Evolutionary conservation across 805 yeast genomes (phyloP).

Genomic region (Wickerhamiella siamensis): DNA sequence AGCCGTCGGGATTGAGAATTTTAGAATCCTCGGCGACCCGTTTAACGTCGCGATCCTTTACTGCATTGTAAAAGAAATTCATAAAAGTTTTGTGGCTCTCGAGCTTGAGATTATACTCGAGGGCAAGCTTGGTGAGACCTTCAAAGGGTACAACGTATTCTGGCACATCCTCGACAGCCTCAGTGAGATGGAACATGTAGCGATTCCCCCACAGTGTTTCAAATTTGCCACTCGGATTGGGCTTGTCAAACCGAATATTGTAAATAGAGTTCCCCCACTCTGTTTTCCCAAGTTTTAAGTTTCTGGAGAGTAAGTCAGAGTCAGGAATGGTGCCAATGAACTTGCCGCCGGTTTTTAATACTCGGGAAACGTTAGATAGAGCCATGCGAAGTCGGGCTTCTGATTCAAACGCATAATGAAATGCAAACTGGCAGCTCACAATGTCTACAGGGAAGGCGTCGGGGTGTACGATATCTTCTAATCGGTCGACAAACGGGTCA

Average conservation of each 20-base stretch:
- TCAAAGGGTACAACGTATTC: slow-evolving; percentile 96
- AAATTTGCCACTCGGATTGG: slow-evolving; percentile 28
- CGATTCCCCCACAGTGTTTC: slow-evolving; percentile 54
- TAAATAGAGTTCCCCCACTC: slow-evolving; percentile 81
- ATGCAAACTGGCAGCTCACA: slow-evolving; percentile 81
- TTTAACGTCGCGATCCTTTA: slow-evolving; percentile 30
- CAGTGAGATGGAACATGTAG: slow-evolving; percentile 68
- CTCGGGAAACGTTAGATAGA: slow-evolving; percentile 58
- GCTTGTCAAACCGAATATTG: slow-evolving; percentile 63
- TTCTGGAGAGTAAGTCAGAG: slow-evolving; percentile 49
- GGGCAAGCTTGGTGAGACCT: slow-evolving; percentile 65
- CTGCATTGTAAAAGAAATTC: slow-evolving; percentile 68
- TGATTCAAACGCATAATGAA: slow-evolving; percentile 87
- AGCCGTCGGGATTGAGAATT: slow-evolving; percentile 63
- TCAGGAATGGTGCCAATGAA: slow-evolving; percentile 93
- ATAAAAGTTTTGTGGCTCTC: slow-evolving; percentile 62
- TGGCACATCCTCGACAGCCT: slow-evolving; percentile 93
- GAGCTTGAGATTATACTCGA: slow-evolving; percentile 63
- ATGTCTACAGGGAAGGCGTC: slow-evolving; percentile 74
- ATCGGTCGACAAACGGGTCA: slow-evolving; percentile 65
- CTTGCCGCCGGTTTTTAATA: slow-evolving; percentile 67
- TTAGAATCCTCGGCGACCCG: slow-evolving; percentile 22
- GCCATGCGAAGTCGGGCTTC: slow-evolving; percentile 65
- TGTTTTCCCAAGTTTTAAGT: slow-evolving; percentile 36
- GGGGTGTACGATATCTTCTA: slow-evolving; percentile 57